Evolutionary conservation across 2,329 filamentous ascomycete genomes (phyloP), one percentile per base, ranked within the genome.

Genomic region (Passalora sequoiae): DNA sequence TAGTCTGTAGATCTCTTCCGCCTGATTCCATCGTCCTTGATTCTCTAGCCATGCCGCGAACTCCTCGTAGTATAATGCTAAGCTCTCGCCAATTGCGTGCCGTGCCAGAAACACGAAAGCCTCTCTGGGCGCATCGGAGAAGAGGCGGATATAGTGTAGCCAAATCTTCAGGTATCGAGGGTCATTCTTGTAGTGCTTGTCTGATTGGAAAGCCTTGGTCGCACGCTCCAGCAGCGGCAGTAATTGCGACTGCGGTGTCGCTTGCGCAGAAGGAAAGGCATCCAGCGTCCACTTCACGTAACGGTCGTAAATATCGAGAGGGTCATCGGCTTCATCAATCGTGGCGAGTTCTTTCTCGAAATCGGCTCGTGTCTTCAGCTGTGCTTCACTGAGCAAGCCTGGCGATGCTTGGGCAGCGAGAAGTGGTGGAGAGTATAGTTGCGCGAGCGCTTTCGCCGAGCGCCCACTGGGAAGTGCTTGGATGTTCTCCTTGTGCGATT

Each of bases 221-320:
- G 89, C 91, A 51, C 89, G 85, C 70, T 98, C 94, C 4, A 98
- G 82, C 4, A 97, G 74, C 2, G 83, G 83, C 47, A 92, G 81
- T 10, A 98, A 78, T 59, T 92, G 87, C n/a, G 91, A 95, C 60
- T 94, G 81, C 1, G 87, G 77, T 21, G 89, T 95, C 41, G 89
- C 88, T 69, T 96, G 89, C 17, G 91, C 86, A 0, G 89, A 91
- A 2, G 92, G 91, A 64, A 97, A 98, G 40, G 91, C 85, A 65
- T 96, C 87, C 20, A 97, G 72, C 1, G 89, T 95, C 92, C 92
- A 98, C 68, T 88, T 88, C 45, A 97, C 87, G 63, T 98, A 98
- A 63, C 92, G 83, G 65, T 97, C 91, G 70, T 88, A 98, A 49
- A 96, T 78, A 59, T 97, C 92, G 36, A 98, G 80, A 1, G 92